These are phyloP conservation scores for Venturia asperata DNA, from an alignment of 2,329 filamentous ascomycete species.

Conservation along the genomic window DNA sequence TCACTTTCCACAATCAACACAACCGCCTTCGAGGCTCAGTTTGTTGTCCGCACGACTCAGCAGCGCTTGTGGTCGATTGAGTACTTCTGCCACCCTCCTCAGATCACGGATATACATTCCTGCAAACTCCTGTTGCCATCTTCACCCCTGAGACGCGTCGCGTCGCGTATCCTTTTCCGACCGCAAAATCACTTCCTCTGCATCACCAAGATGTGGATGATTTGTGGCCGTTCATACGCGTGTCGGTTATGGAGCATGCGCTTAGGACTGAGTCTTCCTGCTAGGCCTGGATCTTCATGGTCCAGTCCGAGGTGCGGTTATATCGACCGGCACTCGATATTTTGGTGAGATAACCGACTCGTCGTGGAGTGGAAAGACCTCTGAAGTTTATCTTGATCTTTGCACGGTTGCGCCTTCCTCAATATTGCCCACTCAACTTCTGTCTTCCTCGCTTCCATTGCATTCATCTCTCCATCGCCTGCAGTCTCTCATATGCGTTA, in stretches of 20 bases:
- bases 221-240: neutral
- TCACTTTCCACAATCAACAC: no score
- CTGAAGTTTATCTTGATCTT: neutral
- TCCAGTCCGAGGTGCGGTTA: slow-evolving; percentile 11
- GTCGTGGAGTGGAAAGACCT: slow-evolving; percentile 2
- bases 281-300: neutral
- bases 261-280: neutral
- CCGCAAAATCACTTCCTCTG: slow-evolving; percentile 13
- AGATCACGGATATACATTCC: neutral
- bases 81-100: neutral
- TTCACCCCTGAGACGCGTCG: neutral
- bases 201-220: neutral
- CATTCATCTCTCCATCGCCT: neutral
- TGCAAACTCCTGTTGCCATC: neutral
- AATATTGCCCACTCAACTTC: neutral
- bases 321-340: neutral
- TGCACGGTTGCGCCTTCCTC: neutral
- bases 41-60: neutral
- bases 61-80: neutral
- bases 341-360: neutral
- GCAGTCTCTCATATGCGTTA: neutral
- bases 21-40: neutral
- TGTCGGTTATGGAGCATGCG: neutral
- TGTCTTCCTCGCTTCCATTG: neutral
- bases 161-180: slow-evolving; percentile 16